Base-by-base conservation (phyloP, 2,329 filamentous ascomycete genomes). In the Phyllosticta citriasiana region DNA sequence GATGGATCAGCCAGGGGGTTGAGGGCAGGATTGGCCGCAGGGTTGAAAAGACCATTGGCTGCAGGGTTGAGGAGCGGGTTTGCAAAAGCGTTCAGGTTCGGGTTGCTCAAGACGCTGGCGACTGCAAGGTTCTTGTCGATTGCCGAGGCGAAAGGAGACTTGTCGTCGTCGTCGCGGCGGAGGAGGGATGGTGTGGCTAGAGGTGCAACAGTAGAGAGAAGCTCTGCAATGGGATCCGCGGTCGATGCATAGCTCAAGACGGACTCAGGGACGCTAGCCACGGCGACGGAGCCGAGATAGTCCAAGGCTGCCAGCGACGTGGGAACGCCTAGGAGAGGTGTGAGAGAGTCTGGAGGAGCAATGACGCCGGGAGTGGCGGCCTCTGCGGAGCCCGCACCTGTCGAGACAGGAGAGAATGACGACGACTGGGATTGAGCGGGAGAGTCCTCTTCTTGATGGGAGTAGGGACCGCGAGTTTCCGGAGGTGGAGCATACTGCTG, bases 251-350 rank as follows among this genome's bases (percentile, higher is more conserved):
- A 40, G 33, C 33, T 40, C 6, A 60, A 30, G 16, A 24, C 53
- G 0, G 25, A 7, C 10, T 12, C 10, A 1, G 58, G 58, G 8
- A 60, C 58, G 5, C 19, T 9, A 8, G 58, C 58, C 16, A 53
- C 30, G 12, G 58, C 58, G 3, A 51, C 24, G 7, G 5, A 10
- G 24, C 58, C 58, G 25, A 19, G 12, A 12, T 35, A 47, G 5
- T 33, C 51, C 53, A 60, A 16, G 10, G 58, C 58, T 8, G 58
- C 58, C 7, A 60, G 33, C 12, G 58, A 60, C 30, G 24, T 24
- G 7, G 58, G 58, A 1, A 60, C 53, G 26, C 9, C 58, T 9
- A n/a, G 25, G 22, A 60, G 53, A 35, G 58, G 58, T 2, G 58
- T 60, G 9, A 35, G 19, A 6, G 53, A 53, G 12, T 25, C 52